These are phyloP conservation scores for Lyophyllum decastes DNA, from an alignment of 768 basidiomycete genomes.

Conservation along the genomic window DNA sequence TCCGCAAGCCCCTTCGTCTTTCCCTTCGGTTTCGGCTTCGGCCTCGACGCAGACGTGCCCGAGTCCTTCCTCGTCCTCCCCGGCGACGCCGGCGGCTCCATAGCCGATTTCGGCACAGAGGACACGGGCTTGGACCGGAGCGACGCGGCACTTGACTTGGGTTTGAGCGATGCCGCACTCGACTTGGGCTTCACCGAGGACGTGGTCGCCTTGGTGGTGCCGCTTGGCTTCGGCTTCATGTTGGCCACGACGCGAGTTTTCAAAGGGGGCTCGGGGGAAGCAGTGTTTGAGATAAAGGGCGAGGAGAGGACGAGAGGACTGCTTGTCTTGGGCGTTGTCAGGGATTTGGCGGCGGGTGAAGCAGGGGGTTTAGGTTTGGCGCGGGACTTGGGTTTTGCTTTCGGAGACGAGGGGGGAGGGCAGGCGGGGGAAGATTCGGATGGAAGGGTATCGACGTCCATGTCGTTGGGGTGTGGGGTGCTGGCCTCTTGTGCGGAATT, in stretches of 20 bases:
- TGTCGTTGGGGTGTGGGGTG: constrained; percentile 5
- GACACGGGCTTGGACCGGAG: background rate
- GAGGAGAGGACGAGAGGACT: constrained; percentile 25
- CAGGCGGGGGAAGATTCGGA: background rate
- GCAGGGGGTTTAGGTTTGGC: constrained; percentile 21
- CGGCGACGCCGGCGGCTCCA: constrained; percentile 8
- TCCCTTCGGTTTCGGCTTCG: constrained; percentile 1
- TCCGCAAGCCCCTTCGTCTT: constrained; percentile 26
- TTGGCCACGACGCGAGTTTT: constrained; percentile 8
- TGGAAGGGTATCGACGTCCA: constrained; percentile 23
- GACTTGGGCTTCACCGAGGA: constrained; percentile 5
- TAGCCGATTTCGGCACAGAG: constrained; percentile 2
- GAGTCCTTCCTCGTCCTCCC: constrained; percentile 6
- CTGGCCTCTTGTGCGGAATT: background rate
- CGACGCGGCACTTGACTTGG: constrained; percentile 4
- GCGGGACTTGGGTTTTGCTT: constrained; percentile 18
- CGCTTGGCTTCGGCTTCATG: background rate
- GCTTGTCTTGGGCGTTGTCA: constrained; percentile 15
- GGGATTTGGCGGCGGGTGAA: background rate
- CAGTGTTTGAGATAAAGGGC: constrained; percentile 7
- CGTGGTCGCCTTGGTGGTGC: background rate
- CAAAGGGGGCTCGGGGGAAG: constrained; percentile 9
- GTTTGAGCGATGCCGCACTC: constrained; percentile 5
- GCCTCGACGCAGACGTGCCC: background rate
- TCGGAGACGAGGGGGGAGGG: constrained; percentile 15